A percentile compares a stretch with the other conserved stretches of the same genome.
Conservation (phyloP, 306 rosid species). For the Gleditsia sinensis region DNA sequence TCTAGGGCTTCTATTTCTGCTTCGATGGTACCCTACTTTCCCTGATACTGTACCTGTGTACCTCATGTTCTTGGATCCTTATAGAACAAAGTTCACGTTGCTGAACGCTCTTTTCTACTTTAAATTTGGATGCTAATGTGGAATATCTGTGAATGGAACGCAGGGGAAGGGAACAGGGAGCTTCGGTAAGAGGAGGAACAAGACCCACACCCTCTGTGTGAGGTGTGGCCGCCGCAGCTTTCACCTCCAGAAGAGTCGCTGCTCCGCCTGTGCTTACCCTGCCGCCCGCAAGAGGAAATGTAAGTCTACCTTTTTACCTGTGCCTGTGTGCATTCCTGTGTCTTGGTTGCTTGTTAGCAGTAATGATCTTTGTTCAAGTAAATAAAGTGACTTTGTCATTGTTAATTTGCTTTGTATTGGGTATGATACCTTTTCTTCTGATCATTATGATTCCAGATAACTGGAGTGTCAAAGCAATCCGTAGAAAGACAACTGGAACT, state of each 20-base stretch:
- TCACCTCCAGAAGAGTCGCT: slow-evolving; percentile 94
- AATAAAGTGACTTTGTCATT: too few relatives aligned
- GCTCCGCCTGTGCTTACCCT: slow-evolving; percentile 91
- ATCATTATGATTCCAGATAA: slow-evolving; percentile 50
- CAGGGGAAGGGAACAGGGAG: slow-evolving; percentile 99
- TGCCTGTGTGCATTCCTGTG: neutral
- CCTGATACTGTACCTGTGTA: neutral
- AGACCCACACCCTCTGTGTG: slow-evolving; percentile 94
- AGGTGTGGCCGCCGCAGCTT: slow-evolving; percentile 99
- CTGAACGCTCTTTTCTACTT: neutral
- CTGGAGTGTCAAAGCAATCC: slow-evolving; percentile 97
- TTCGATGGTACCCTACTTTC: slow-evolving; percentile 51
- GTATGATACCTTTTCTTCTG: neutral
- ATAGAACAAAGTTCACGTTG: neutral
- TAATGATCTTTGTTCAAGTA: neutral
- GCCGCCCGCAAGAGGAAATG: slow-evolving; percentile 94
- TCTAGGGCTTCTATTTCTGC: slow-evolving; percentile 54
- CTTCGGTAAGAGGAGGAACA: slow-evolving; percentile 98
- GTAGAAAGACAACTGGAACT: slow-evolving; percentile 97
- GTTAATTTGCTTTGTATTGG: neutral
- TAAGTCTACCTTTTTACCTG: slow-evolving; percentile 20
- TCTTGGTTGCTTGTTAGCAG: neutral
- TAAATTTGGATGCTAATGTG: neutral
- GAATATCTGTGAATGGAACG: neutral
- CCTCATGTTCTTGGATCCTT: neutral